Evolutionary conservation across 2,329 filamentous ascomycete genomes (phyloP).

Genomic region (Fusarium nisikadoi): DNA sequence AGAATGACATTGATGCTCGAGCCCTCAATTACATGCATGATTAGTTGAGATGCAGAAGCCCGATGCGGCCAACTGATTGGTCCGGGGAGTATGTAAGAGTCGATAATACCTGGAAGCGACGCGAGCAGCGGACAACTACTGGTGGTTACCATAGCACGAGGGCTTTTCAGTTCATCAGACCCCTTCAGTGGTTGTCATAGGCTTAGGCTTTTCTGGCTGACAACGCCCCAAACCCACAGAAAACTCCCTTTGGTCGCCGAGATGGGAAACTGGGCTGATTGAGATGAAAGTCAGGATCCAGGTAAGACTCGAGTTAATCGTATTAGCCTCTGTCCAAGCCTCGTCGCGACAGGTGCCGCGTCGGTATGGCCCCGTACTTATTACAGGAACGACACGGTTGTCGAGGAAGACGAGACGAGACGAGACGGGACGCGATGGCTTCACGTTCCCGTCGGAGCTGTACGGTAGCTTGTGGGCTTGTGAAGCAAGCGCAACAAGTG

Average conservation of each 20-base stretch:
- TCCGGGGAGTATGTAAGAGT: conserved; percentile 20
- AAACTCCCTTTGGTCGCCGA: conserved; percentile 19
- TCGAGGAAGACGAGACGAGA: conserved; percentile 29
- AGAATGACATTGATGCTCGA: conserved; percentile 6
- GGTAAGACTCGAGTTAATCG: background rate
- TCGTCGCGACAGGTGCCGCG: conserved; percentile 27
- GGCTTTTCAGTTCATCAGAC: conserved; percentile 16
- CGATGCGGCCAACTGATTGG: conserved; percentile 34
- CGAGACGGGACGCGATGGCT: conserved; percentile 34
- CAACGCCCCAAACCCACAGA: conserved; percentile 24
- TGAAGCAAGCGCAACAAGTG: conserved; percentile 12
- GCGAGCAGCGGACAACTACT: conserved; percentile 21
- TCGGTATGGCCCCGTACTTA: conserved; percentile 19
- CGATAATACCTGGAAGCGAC: conserved; percentile 22
- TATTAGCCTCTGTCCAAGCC: conserved; percentile 7
- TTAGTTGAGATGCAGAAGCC: conserved; percentile 38
- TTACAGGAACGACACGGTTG: conserved; percentile 32
- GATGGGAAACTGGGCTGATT: conserved; percentile 23
- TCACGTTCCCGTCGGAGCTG: conserved; percentile 23
- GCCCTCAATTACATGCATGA: conserved; percentile 43
- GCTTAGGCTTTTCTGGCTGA: conserved; percentile 7
- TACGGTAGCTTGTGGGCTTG: background rate
- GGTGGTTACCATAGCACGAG: conserved; percentile 9
- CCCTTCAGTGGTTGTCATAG: conserved; percentile 15
- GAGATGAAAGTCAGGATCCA: conserved; percentile 6